Evolutionary conservation across 2,329 filamentous ascomycete genomes (phyloP).

Genomic region (Penicillium sp.): DNA sequence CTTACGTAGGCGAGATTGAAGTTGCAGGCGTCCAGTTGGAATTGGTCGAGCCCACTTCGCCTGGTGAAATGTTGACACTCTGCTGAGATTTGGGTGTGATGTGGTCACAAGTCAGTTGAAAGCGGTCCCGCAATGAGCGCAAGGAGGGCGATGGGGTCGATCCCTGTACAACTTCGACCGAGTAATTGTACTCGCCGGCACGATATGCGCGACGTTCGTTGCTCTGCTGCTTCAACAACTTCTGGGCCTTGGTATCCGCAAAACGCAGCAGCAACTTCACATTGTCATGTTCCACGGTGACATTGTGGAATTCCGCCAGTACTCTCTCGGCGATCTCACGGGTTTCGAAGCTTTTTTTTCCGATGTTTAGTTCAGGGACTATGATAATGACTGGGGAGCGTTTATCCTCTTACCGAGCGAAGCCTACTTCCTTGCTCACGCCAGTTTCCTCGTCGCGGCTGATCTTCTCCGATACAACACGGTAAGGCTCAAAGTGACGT

Average conservation of each 20-base stretch:
- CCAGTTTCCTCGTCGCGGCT: slow-evolving; percentile 83
- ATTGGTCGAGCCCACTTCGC: slow-evolving; percentile 36
- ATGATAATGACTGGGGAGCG: background rate
- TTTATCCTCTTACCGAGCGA: slow-evolving; percentile 71
- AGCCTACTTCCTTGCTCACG: slow-evolving; percentile 94
- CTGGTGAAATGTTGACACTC: slow-evolving; percentile 47
- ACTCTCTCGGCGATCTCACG: slow-evolving; percentile 90
- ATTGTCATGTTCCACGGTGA: slow-evolving; percentile 71
- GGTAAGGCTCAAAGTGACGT: slow-evolving; percentile 57
- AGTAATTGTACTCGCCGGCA: slow-evolving; percentile 85
- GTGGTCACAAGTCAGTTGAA: slow-evolving; percentile 45
- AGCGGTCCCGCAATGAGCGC: slow-evolving; percentile 31
- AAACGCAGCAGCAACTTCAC: slow-evolving; percentile 92
- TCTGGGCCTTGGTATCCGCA: slow-evolving; percentile 94
- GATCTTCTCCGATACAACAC: slow-evolving; percentile 91
- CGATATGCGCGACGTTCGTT: slow-evolving; percentile 94
- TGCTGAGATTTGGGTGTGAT: slow-evolving; percentile 48
- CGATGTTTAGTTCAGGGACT: slow-evolving; percentile 13
- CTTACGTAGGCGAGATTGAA: slow-evolving; percentile 54
- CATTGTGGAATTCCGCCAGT: slow-evolving; percentile 82
- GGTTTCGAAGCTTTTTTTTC: slow-evolving; percentile 71
- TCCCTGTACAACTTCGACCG: slow-evolving; percentile 51
- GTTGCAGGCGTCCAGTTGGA: slow-evolving; percentile 53
- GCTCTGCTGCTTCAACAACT: slow-evolving; percentile 93
- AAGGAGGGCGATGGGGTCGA: slow-evolving; percentile 50